Evolutionary conservation across 164 flowering plant species (phyloP).

Genomic region (Berberis thunbergii): DNA sequence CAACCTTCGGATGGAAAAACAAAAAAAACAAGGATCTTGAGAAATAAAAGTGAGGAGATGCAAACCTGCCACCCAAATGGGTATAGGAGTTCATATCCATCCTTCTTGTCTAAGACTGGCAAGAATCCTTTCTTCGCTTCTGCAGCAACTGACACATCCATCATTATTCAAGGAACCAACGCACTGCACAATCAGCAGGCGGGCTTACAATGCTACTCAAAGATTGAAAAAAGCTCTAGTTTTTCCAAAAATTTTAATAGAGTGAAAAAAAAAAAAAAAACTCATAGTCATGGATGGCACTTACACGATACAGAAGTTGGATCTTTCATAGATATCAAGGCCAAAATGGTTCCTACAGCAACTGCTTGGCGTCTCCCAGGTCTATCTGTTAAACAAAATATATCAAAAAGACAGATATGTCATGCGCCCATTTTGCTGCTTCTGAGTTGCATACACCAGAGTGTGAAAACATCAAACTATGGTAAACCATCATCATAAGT

Average conservation of each 20-base stretch:
- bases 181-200: slow-evolving; percentile 42
- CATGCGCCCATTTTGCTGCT: too few species aligned
- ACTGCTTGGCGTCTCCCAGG: slow-evolving; percentile 55
- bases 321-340: slow-evolving; percentile 35
- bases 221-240: slow-evolving; percentile 3
- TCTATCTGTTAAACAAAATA: slow-evolving; percentile 27
- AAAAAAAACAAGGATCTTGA: not conserved
- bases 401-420: too few species aligned
- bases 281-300: slow-evolving; percentile 9
- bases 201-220: slow-evolving; percentile 28
- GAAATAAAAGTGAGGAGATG: not conserved
- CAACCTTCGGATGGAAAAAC: not conserved
- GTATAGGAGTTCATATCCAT: slow-evolving; percentile 67
- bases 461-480: too few species aligned
- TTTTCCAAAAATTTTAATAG: not conserved
- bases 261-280: not conserved
- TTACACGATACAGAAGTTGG: slow-evolving; percentile 44
- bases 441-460: too few species aligned
- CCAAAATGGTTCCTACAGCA: slow-evolving; percentile 34
- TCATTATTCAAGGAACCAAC: slow-evolving; percentile 29
- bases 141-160: slow-evolving; percentile 93
- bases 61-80: slow-evolving; percentile 98
- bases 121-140: slow-evolving; percentile 76
- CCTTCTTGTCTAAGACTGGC: slow-evolving; percentile 65
- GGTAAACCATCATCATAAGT: too few species aligned